Base-by-base conservation (phyloP, 306 rosid species). In the cucumber (Cucumis sativus) region DNA sequence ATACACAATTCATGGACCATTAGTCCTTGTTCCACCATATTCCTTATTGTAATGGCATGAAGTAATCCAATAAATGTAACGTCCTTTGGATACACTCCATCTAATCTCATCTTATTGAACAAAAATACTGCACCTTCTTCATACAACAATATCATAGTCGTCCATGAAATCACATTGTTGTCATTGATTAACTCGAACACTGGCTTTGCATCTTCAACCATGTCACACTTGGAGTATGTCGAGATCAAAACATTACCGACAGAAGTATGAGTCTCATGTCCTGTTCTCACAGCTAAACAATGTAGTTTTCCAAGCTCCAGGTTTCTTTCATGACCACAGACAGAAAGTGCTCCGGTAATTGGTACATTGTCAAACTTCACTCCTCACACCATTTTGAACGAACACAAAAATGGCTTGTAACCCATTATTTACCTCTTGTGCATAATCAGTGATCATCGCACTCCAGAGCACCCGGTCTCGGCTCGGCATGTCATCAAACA, bases 81-180 rank as follows among this genome's bases (percentile, higher is more conserved):
- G 33, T 88, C 92, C 86, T 93, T 91, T 51, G 93, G 96, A 84
- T 86, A 87, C 17, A 91, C 89, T 37, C 84, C 88, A 63, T 84
- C 87, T 43, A 60, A 45, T 88, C 98, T 87, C 98, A 93, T 88
- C 64, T 73, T 78, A 74, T 84, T 84, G 64, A 91, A 93, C 51
- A 83, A 78, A 76, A 90, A 81, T 72, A 91, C 35, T 49, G 87
- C 96, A 75, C 86, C 82, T 37, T 87, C 90, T 86, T 88, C 91
- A 2, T 83, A 81, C 35, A 89, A 64, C 33, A 93, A 93, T 84
- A 93, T 86, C 89, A 89, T 83, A 17, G 92, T 91, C 4, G 98
- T 91, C 97, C 97, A 91, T 15, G 98, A 90, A 66, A 91, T 88
- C 35, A 93, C 98, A 81, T 93, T 93, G 54, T 90, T 83, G 49